These are phyloP conservation scores for Hypoxylon sp. DNA, from an alignment of 2,329 filamentous ascomycete genomes.

Conservation along the genomic window DNA sequence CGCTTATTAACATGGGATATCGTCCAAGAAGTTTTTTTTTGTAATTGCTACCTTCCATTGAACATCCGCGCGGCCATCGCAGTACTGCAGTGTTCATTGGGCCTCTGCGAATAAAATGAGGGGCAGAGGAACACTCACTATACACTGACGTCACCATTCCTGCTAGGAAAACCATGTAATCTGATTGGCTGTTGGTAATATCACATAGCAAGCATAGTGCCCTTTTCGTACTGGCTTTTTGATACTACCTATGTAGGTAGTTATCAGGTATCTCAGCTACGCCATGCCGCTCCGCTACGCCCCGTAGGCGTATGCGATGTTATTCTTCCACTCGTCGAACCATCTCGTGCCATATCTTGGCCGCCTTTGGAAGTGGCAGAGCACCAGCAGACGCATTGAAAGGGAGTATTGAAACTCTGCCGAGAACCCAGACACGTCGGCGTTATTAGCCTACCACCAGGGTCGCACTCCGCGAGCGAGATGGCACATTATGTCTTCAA, in stretches of 20 bases:
- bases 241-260: neutral
- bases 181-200: conserved; percentile 22
- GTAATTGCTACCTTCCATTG: conserved; percentile 1
- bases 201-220: conserved; percentile 17
- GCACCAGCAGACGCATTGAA: conserved; percentile 1
- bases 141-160: conserved; percentile 33
- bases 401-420: conserved; percentile 24
- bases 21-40: neutral
- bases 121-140: conserved; percentile 21
- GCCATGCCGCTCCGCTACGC: neutral
- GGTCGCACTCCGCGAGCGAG: conserved; percentile 32
- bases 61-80: conserved; percentile 12
- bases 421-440: conserved; percentile 26
- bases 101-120: conserved; percentile 7
- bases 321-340: conserved; percentile 17
- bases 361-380: conserved; percentile 20
- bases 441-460: conserved; percentile 37
- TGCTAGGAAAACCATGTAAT: conserved; percentile 10
- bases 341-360: conserved; percentile 9
- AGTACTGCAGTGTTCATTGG: neutral
- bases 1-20: conserved; percentile 22
- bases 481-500: conserved; percentile 14
- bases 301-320: conserved; percentile 13
- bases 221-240: conserved; percentile 20
- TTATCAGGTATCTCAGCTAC: conserved; percentile 15